Base-by-base conservation (phyloP, 2,329 filamentous ascomycete species). In the Blastomyces percursus region DNA sequence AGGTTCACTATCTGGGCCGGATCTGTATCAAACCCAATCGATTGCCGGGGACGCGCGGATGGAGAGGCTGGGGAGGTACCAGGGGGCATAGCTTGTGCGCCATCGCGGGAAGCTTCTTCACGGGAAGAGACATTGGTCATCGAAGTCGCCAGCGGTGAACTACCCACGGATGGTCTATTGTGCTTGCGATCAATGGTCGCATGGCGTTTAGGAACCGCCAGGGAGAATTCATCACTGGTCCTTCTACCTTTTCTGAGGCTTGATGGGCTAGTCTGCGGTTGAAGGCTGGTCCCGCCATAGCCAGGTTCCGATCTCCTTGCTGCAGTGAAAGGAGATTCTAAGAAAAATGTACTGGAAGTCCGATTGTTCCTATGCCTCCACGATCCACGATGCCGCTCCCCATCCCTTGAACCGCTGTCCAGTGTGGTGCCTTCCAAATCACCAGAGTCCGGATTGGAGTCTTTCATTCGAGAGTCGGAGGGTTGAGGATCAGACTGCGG, bases 1-100 rank as follows among this genome's bases (percentile, higher is more conserved):
- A 97, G 89, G 70, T 91, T 91, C 51, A 97, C 91, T 66, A 97
- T 95, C 74, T 96, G 90, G 3, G 88, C 85, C 8, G 92, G 88
- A 70, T 96, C 92, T 64, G 88, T 81, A 69, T 91, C 85, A 24
- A 89, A 71, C 6, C 75, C 79, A 56, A 71, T 60, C 21, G 71
- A 65, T 52, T 68, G 58, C 50, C 64, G 66, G 12, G 21, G 40
- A 32, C 24, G 6, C 12, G 1, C n/a, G 3, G 38, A 27, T 46
- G 21, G 38, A 9, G 67, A 63, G 16, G 66, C 62, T 27, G 61
- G 61, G 63, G 60, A 50, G 57, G 21, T 63, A 61, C 27, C 40
- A 42, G 7, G 62, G 63, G 44, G 1, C 42, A 57, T 50, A 16
- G 62, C 48, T 46, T 61, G 42, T 40, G 46, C 35, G 61, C 30